Evolutionary conservation across 345 rosid genomes (phyloP).

Genomic region (Populus alba): DNA sequence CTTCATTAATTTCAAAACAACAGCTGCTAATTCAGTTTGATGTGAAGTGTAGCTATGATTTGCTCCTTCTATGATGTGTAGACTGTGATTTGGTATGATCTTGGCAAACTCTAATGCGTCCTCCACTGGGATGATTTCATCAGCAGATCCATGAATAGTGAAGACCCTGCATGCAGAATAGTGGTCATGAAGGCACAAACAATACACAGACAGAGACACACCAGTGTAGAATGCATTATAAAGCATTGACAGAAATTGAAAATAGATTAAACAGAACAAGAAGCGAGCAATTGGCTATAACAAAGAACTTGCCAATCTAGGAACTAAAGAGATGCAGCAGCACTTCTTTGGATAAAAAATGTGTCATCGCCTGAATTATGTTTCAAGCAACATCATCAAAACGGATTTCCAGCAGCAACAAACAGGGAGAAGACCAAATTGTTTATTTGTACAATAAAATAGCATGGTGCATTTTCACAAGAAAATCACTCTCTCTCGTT

Average conservation of each 20-base stretch:
- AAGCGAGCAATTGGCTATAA: neutral
- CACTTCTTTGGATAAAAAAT: neutral
- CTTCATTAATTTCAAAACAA: constrained; percentile 14
- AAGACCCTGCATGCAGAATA: constrained; percentile 21
- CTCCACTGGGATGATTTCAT: constrained; percentile 25
- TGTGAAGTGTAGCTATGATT: constrained; percentile 28
- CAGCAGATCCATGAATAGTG: constrained; percentile 29
- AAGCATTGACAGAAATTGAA: neutral
- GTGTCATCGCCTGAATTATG: neutral
- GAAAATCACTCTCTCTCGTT: too few relatives aligned
- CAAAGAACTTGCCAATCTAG: neutral
- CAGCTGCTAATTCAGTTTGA: constrained; percentile 14
- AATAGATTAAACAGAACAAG: neutral
- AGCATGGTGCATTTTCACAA: too few relatives aligned
- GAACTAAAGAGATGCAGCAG: neutral
- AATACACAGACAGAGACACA: neutral
- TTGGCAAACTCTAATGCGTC: constrained; percentile 28
- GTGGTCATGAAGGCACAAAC: neutral
- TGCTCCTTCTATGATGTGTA: constrained; percentile 31
- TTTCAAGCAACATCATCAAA: neutral
- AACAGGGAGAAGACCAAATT: too few relatives aligned
- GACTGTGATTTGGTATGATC: constrained; percentile 27
- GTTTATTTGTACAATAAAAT: too few relatives aligned
- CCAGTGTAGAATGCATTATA: neutral
- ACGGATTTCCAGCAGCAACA: neutral